These are phyloP conservation scores for Coleophoma cylindrospora DNA, from an alignment of 2,329 filamentous ascomycete genomes.

Conservation along the genomic window DNA sequence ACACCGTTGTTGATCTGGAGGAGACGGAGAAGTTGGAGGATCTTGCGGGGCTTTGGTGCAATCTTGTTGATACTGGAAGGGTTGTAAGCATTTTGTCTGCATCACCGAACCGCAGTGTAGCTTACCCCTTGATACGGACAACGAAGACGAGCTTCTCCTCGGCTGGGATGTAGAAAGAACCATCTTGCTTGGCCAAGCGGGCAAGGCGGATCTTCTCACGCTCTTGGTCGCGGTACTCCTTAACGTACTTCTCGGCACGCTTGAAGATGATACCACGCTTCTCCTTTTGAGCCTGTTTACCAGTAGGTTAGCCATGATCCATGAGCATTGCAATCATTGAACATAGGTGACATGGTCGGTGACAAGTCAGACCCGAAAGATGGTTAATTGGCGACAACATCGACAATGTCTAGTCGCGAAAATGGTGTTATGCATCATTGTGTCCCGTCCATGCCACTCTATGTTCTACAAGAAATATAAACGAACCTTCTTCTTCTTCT, in stretches of 20 bases:
- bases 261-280: constrained; percentile 99
- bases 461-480: constrained; percentile 14
- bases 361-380: constrained; percentile 94
- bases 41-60: constrained; percentile 99
- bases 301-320: constrained; percentile 30
- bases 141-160: constrained; percentile 97
- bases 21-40: constrained; percentile 97
- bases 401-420: constrained; percentile 90
- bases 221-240: constrained; percentile 98
- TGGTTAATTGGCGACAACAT: constrained; percentile 99
- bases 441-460: constrained; percentile 32
- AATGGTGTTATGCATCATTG: constrained; percentile 83
- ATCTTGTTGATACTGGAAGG: constrained; percentile 98
- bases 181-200: constrained; percentile 85
- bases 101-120: constrained; percentile 6
- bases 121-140: constrained; percentile 95
- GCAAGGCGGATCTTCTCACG: constrained; percentile 95
- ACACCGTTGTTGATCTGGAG: constrained; percentile 99
- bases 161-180: constrained; percentile 89
- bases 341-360: constrained; percentile 16
- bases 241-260: constrained; percentile 98
- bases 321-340: constrained; percentile 5
- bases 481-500: constrained; percentile 83
- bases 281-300: constrained; percentile 85
- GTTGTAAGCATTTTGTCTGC: constrained; percentile 10